Evolutionary conservation across 2,329 filamentous ascomycete species (phyloP), one percentile per base, ranked within the genome.

Genomic region (Neofusicoccum parvum): DNA sequence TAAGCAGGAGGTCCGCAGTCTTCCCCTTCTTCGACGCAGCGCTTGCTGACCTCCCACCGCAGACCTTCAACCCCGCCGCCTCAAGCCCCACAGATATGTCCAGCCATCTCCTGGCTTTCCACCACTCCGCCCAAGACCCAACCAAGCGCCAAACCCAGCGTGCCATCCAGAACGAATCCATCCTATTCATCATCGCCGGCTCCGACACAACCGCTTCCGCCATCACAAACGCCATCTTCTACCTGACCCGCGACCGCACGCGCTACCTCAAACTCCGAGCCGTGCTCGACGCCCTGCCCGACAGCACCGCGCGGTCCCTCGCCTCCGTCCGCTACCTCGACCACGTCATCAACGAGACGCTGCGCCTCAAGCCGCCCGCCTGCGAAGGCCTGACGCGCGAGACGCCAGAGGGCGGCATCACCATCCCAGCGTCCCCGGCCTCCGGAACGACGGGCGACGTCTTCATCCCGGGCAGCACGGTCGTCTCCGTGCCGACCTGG

Each of bases 301-400:
- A 39, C 6, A 12, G 11, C 6, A 12, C 6, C 3, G 37, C 37
- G 11, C 37, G 37, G 65, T 78, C 23, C 5, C 68, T 34, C 73
- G 70, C 39, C 67, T 45, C 69, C 1, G 66, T 78, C 23, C 11
- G 69, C 1, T 72, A 75, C 39, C 72, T 81, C 10, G 78, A 80
- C 60, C 77, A 73, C 12, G 70, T 75, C 15, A 80, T 81, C 71
- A 76, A 81, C 62, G 80, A 82, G 66, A 71, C 78, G 1, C 69
- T 82, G 1, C 75, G 80, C 17, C 70, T 82, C 3, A 72, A 80
- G 58, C 79, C 80, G 3, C 72, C 79, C 0, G 75, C 80, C 1
- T 77, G 78, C 1, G 73, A 72, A 5, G 77, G 74, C 0, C 45
- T 79, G 20, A 70, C 71, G 3, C 71, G 80, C 2, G 51, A 75